Evolutionary conservation across 1,284 basidiomycete species (phyloP).

Genomic region (Exobasidium cylindrosporum): DNA sequence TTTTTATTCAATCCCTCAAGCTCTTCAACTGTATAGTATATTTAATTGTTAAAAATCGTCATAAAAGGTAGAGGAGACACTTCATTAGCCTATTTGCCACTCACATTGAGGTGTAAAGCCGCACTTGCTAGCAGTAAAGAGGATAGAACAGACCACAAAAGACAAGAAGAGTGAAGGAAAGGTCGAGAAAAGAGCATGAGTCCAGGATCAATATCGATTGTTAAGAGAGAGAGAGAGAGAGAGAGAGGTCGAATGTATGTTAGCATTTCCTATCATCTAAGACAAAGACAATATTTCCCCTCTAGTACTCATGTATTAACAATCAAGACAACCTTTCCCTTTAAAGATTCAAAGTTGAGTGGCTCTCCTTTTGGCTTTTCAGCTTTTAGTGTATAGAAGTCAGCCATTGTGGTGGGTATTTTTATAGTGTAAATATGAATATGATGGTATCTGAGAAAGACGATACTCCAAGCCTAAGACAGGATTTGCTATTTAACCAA

Average conservation of each 20-base stretch:
- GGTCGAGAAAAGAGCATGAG: not conserved
- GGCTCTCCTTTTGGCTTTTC: slow-evolving; percentile 37
- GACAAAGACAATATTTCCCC: too few relatives aligned
- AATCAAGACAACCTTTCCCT: slow-evolving; percentile 61
- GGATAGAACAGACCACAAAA: slow-evolving; percentile 56
- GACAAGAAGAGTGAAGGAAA: too few relatives aligned
- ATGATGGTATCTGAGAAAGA: not conserved
- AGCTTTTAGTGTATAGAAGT: slow-evolving; percentile 53
- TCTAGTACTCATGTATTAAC: slow-evolving; percentile 31
- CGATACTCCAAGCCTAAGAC: too few relatives aligned
- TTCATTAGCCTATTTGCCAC: not conserved
- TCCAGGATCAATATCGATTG: not conserved
- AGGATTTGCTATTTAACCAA: too few relatives aligned
- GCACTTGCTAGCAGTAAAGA: slow-evolving; percentile 60
- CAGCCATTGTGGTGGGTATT: slow-evolving; percentile 48
- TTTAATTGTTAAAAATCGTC: too few relatives aligned
- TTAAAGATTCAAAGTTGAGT: slow-evolving; percentile 53
- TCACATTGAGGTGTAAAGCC: slow-evolving; percentile 69
- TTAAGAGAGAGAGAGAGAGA: not conserved
- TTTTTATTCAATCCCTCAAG: slow-evolving; percentile 79
- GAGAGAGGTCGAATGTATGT: too few relatives aligned
- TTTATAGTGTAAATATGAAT: too few relatives aligned
- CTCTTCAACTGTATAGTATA: slow-evolving; percentile 67
- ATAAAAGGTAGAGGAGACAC: not conserved
- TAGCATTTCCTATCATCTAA: too few relatives aligned